Base-by-base conservation (phyloP, 1,139 yeast species). In the Geotrichum fermentans region DNA sequence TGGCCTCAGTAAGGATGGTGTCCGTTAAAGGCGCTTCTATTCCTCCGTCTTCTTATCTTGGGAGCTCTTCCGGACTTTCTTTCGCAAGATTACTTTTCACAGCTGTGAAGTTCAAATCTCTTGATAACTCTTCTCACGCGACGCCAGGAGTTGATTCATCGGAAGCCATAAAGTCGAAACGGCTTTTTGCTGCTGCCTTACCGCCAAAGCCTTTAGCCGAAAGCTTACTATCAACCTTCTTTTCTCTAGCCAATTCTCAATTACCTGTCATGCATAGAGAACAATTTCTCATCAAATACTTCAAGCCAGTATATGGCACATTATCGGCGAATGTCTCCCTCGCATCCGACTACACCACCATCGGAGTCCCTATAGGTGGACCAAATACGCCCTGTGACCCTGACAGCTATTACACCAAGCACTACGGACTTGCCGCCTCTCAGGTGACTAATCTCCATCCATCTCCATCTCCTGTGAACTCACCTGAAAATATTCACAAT, bases 231-330 rank as follows among this genome's bases (percentile, higher is more conserved):
- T 74, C 78, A 43, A 72, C 79, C 2, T 88, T 76, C 64, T 88
- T 89, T 61, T 78, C 86, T 21, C 90, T 84, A 58, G 78, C 90
- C 16, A 88, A 88, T 61, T 72, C 95, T 3, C 96, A 87, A 63
- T 62, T 85, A 35, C 96, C 96, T 0, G 73, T 88, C 4, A 65
- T 89, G 46, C 96, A 89, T 62, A 74, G 96, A 36, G 95, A 87
- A 59, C 79, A 77, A 55, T 88, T 88, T 60, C 63, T 88, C 40
- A 69, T 69, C 45, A 71, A 73, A 39, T 81, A 80, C 61, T 89
- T 84, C 61, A 77, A 79, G 53, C 96, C 96, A 0, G 73, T 87
- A 1, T 88, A 88, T 61, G 96, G 96, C 1, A 65, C 71, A 5
- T 70, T 84, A 50, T 80, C 86, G 28, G 62, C 71, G 1, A 69